These are phyloP conservation scores for Globisporangium paddicum DNA, from an alignment of 352 stramenopile species.

Conservation along the genomic window DNA sequence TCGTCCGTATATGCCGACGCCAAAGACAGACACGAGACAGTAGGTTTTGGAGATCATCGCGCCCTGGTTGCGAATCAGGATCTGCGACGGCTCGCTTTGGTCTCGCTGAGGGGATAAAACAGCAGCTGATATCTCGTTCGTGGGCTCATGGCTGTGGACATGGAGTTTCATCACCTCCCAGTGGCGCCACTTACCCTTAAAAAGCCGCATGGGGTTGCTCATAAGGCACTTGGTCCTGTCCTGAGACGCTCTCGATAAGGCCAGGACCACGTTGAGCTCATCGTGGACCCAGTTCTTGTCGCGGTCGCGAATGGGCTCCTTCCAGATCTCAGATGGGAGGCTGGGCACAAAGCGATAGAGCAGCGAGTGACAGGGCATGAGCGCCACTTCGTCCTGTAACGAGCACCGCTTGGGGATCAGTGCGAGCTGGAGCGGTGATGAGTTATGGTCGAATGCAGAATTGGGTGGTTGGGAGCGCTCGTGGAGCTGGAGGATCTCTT, in stretches of 20 bases:
- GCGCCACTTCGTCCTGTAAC: constrained; percentile 43
- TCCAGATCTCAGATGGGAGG: constrained; percentile 36
- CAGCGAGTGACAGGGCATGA: constrained; percentile 72
- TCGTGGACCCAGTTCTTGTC: constrained; percentile 53
- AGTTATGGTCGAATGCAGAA: not conserved
- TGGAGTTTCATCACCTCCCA: constrained; percentile 32
- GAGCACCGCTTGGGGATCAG: constrained; percentile 44
- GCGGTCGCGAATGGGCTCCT: constrained; percentile 51
- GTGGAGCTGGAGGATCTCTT: constrained; percentile 52
- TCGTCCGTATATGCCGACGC: constrained; percentile 48
- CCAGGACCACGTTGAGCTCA: constrained; percentile 42
- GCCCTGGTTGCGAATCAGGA: constrained; percentile 44
- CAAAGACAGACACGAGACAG: constrained; percentile 54
- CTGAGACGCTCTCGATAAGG: not conserved
- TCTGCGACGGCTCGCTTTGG: constrained; percentile 12
- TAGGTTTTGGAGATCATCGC: constrained; percentile 57
- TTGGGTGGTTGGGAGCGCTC: constrained; percentile 19
- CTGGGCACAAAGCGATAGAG: constrained; percentile 33
- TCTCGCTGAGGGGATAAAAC: constrained; percentile 5
- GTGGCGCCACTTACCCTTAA: constrained; percentile 45
- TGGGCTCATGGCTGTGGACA: constrained; percentile 8
- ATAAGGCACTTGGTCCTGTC: constrained; percentile 22
- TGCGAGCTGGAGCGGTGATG: constrained; percentile 40
- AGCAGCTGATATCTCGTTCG: not conserved
- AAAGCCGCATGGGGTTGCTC: constrained; percentile 23